Evolutionary conservation across 805 yeast species (phyloP), one percentile per base, ranked within the genome.

Genomic region (Yamadazyma laniorum): DNA sequence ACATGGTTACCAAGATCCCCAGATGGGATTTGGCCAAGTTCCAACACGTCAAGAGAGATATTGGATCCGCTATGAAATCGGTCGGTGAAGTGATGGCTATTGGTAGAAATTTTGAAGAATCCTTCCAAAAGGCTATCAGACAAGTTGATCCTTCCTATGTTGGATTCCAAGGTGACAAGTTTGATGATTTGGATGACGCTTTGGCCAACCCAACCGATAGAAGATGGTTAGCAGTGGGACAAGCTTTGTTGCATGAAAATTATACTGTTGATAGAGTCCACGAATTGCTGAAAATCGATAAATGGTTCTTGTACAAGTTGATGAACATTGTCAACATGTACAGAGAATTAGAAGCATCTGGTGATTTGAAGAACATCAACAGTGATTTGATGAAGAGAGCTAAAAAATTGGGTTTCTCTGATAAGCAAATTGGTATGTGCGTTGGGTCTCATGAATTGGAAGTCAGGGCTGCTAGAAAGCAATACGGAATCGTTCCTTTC

Each of bases 21-120:
- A 80, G 98, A 71, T 91, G 99, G 99, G 99, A 91, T 69, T 77
- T 91, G 69, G 66, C 93, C 51, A 91, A 91, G 75, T 93, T 91
- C 74, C 95, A 85, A 62, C 95, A 88, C 58, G 99, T 91, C 47
- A 85, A 87, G 63, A 80, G 96, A 64, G 88, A 84, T 46, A 85
- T 91, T 58, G 96, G 96, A 33, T 86, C 96, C 7, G 81, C 96
- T 21, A 91, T 91, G 99, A 91, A 91, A 70, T 89, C 97, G 45
- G 98, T 91, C 49, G 99, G 99, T 73, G 99, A 91, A 65, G 98
- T 93, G 37, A 91, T 91, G 99, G 78, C 91, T 51, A 87, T 91
- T 57, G 99, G 99, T 57, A 78, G 99, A 64, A 91, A 95, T 18
- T 91, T 91, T 51, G 99, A 91, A 67, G 99, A 91, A 63, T 95